Evolutionary conservation across 1,284 basidiomycete species (phyloP).

Genomic region (Moniliella sp.): DNA sequence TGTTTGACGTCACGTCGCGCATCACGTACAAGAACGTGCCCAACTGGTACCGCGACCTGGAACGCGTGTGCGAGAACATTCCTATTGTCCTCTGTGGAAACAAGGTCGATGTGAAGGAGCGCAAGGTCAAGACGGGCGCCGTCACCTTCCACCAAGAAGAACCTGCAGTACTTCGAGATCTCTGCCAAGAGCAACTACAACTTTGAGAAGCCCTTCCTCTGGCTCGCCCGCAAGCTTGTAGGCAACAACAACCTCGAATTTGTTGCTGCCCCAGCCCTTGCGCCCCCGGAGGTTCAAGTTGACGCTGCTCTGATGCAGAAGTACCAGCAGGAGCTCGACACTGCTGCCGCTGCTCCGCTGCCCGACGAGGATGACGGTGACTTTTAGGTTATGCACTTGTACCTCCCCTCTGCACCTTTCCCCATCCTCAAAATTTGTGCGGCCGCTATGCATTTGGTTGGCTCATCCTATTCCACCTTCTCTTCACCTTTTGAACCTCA

Average conservation of each 20-base stretch:
- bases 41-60: constrained; percentile 98
- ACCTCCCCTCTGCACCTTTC: too few relatives aligned
- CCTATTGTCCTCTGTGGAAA: constrained; percentile 98
- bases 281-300: constrained; percentile 74
- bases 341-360: too few relatives aligned
- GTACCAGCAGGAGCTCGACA: constrained; percentile 66
- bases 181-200: constrained; percentile 99
- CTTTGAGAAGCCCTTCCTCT: constrained; percentile 99
- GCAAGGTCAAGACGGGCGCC: constrained; percentile 94
- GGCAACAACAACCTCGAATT: constrained; percentile 80
- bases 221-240: constrained; percentile 92
- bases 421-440: too few relatives aligned
- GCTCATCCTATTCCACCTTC: too few relatives aligned
- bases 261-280: constrained; percentile 82
- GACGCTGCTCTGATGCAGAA: constrained; percentile 59
- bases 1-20: constrained; percentile 98
- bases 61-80: constrained; percentile 98
- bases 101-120: constrained; percentile 99
- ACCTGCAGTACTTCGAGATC: constrained; percentile 98
- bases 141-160: constrained; percentile 99
- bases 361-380: too few relatives aligned
- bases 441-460: too few relatives aligned
- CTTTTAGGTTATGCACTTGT: too few relatives aligned
- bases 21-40: constrained; percentile 99
- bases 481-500: too few relatives aligned